Evolutionary conservation across 2,329 filamentous ascomycete species (phyloP).

Genomic region (Colletotrichum sp.): DNA sequence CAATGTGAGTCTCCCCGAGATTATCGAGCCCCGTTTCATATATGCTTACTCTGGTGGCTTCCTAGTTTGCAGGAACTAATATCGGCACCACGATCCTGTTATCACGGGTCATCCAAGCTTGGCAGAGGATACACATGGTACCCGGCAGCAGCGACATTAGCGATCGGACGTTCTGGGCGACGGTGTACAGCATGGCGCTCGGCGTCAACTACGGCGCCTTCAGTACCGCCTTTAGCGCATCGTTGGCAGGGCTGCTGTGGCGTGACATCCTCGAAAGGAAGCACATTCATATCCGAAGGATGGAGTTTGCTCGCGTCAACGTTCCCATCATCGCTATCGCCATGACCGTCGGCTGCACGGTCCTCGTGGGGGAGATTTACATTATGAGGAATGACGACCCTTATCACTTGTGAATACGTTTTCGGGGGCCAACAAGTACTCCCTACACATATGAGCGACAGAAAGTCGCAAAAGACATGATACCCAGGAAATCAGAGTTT

Average conservation of each 20-base stretch:
- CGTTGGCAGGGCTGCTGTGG: slow-evolving; percentile 75
- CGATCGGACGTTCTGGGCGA: slow-evolving; percentile 74
- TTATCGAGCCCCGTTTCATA: neutral
- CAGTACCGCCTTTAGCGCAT: slow-evolving; percentile 74
- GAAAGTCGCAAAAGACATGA: neutral
- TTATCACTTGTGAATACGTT: slow-evolving; percentile 29
- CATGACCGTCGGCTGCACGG: slow-evolving; percentile 67
- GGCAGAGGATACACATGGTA: slow-evolving; percentile 62
- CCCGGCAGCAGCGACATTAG: slow-evolving; percentile 53
- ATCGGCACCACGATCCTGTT: slow-evolving; percentile 78
- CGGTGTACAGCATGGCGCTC: slow-evolving; percentile 76
- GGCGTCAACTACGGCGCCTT: slow-evolving; percentile 80
- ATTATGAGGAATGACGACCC: slow-evolving; percentile 50
- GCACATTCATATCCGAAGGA: slow-evolving; percentile 66
- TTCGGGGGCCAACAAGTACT: neutral
- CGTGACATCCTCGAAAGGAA: slow-evolving; percentile 72
- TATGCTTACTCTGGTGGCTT: neutral
- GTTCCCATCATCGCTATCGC: slow-evolving; percentile 73
- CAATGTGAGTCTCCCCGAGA: slow-evolving; percentile 60
- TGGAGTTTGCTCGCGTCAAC: slow-evolving; percentile 73
- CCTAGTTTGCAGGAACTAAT: slow-evolving; percentile 76
- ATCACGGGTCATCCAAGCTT: slow-evolving; percentile 72
- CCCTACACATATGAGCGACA: neutral
- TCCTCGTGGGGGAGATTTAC: slow-evolving; percentile 69
- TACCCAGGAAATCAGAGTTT: no score